Evolutionary conservation across 768 basidiomycete species (phyloP), one percentile per base, ranked within the genome.

Genomic region (Ramaria rubella): DNA sequence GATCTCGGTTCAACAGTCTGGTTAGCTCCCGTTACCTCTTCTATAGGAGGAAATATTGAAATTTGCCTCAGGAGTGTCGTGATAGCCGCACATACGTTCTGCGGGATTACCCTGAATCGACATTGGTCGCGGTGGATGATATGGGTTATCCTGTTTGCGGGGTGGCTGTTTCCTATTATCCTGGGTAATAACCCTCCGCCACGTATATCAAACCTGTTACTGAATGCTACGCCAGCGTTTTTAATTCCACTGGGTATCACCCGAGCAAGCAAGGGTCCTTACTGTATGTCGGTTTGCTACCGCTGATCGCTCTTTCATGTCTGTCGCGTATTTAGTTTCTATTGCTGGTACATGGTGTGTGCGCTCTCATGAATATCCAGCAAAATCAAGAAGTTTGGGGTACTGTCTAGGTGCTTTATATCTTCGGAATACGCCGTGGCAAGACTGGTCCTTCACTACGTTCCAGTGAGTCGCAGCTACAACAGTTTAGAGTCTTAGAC

Each of bases 261-360:
- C 5, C 24, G 19, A 11, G 7, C 15, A 8, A 23, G 43, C 15
- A 38, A 24, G 15, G 52, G 52, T 3, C 19, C 52, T 36, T 54
- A 42, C 29, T 54, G 52, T 54, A n/a, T 42, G 52, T 54, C 11
- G 5, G 27, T 17, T 19, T n/a, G 27, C n/a, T 14, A 17, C 17
- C 2, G 27, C 17, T 12, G 17, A 3, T 24, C 7, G 1, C 5
- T 26, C 4, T 27, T 14, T 26, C 46, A 27, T 23, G 15, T 5
- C 17, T 7, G 5, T 17, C 12, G 1, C 5, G 17, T 9, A 23
- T 2, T 5, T n/a, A 54, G 52, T 54, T 31, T 44, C 52, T 14
- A 43, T 54, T 44, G 52, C 52, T 3, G 52, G 52, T 3, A 54
- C 52, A 11, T 54, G 52, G 52, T 54, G 38, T 17, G 17, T 34